Conservation (phyloP, 306 rosid species). For the Alnus glutinosa region DNA sequence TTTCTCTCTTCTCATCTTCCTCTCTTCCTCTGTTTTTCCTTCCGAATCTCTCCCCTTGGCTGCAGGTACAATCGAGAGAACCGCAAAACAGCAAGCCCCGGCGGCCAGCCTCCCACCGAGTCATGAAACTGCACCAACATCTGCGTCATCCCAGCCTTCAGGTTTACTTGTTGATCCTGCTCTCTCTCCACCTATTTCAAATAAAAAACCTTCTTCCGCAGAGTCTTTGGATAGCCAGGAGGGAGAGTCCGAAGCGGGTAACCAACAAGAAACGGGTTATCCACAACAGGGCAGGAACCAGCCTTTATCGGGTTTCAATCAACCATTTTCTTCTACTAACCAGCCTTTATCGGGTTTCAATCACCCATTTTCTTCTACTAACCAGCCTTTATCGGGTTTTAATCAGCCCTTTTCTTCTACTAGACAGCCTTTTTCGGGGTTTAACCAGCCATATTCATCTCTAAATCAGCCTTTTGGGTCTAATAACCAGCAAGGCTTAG, state of each 20-base stretch:
- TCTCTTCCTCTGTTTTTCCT: slow-evolving; percentile 3
- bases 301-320: not conserved
- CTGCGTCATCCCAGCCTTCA: not conserved
- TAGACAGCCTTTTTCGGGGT: not conserved
- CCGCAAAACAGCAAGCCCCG: too few relatives aligned
- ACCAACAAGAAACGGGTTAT: not conserved
- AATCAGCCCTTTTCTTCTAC: not conserved
- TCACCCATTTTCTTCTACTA: not conserved
- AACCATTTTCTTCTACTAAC: not conserved
- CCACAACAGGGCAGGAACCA: not conserved
- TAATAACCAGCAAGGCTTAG: not conserved
- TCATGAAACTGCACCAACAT: not conserved
- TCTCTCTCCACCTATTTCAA: not conserved
- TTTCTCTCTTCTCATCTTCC: not conserved
- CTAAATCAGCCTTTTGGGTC: not conserved
- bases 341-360: not conserved
- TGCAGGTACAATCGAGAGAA: not conserved
- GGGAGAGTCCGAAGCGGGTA: not conserved
- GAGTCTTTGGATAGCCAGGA: not conserved
- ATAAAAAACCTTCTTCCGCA: not conserved
- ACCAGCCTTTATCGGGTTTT: not conserved
- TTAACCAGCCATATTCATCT: not conserved
- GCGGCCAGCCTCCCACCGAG: not conserved
- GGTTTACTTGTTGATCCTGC: not conserved
- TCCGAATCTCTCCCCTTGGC: not conserved